A percentile compares a stretch with the other conserved stretches of the same genome.
Evolutionary conservation across 2,329 filamentous ascomycete genomes (phyloP).

Genomic region (Arachnopeziza araneosa): DNA sequence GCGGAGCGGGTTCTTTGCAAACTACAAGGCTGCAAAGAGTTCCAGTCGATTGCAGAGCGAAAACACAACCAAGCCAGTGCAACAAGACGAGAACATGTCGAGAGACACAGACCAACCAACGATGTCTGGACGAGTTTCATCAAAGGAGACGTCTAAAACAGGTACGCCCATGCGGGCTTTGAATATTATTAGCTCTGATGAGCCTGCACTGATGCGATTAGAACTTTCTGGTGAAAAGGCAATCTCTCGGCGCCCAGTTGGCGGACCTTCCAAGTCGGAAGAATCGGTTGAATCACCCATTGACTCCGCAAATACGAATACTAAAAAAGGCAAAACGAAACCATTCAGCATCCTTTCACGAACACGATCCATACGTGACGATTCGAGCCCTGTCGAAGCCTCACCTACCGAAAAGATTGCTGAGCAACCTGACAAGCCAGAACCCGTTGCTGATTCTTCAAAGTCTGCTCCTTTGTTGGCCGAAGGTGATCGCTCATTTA

Average conservation of each 20-base stretch:
- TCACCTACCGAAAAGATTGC: constrained; percentile 17
- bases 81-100: constrained; percentile 31
- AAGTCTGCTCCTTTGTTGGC: constrained; percentile 47
- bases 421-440: constrained; percentile 31
- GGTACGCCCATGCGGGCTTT: constrained; percentile 26
- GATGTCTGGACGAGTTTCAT: constrained; percentile 26
- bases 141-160: constrained; percentile 25
- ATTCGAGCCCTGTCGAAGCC: constrained; percentile 26
- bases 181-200: constrained; percentile 1
- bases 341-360: constrained; percentile 34
- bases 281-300: constrained; percentile 21
- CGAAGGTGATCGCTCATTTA: constrained; percentile 56
- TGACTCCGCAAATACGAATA: constrained; percentile 14
- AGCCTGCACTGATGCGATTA: constrained; percentile 7
- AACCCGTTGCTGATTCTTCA: constrained; percentile 36
- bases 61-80: constrained; percentile 29
- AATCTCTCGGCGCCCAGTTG: constrained; percentile 25
- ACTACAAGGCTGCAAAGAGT: constrained; percentile 42
- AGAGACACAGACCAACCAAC: constrained; percentile 28
- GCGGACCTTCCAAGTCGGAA: constrained; percentile 24
- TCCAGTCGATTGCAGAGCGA: constrained; percentile 36
- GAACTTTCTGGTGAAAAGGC: constrained; percentile 22
- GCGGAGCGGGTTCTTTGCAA: constrained; percentile 38
- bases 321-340: constrained; percentile 29
- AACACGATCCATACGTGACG: constrained; percentile 39